Conservation (phyloP, 331 rosid species). For the Phaseolus coccineus region DNA sequence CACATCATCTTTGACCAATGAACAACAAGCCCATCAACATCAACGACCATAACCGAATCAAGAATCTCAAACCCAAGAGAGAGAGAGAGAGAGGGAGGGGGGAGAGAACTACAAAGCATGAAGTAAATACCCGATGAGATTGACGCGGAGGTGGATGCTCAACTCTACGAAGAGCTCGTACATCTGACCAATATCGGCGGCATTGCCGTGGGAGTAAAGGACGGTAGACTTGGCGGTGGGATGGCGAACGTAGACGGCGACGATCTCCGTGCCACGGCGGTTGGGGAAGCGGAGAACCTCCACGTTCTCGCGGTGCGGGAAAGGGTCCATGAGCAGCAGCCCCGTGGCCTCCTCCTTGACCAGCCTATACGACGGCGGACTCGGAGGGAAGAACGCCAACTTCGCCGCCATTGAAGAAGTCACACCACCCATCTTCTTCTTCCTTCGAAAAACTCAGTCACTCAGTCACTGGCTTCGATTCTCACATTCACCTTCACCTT, state of each 20-base stretch:
- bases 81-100: neutral
- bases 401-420: slow-evolving; percentile 98
- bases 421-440: slow-evolving; percentile 79
- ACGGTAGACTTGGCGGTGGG: slow-evolving; percentile 87
- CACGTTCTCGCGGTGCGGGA: slow-evolving; percentile 82
- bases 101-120: neutral
- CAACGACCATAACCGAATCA: slow-evolving; percentile 42
- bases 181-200: slow-evolving; percentile 93
- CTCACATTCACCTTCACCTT: neutral
- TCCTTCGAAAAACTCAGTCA: neutral
- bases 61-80: neutral
- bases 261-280: slow-evolving; percentile 86
- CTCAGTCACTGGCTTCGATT: neutral
- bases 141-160: slow-evolving; percentile 79
- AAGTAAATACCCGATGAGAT: slow-evolving; percentile 73
- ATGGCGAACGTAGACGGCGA: slow-evolving; percentile 70
- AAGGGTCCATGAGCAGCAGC: slow-evolving; percentile 60
- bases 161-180: slow-evolving; percentile 84
- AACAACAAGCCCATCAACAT: slow-evolving; percentile 27
- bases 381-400: slow-evolving; percentile 89
- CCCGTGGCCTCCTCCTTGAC: slow-evolving; percentile 62
- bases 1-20: neutral
- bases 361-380: slow-evolving; percentile 84
- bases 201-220: slow-evolving; percentile 94
- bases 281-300: slow-evolving; percentile 77